Conservation (phyloP, 2,329 filamentous ascomycete genomes). For the Neofusicoccum ribis region DNA sequence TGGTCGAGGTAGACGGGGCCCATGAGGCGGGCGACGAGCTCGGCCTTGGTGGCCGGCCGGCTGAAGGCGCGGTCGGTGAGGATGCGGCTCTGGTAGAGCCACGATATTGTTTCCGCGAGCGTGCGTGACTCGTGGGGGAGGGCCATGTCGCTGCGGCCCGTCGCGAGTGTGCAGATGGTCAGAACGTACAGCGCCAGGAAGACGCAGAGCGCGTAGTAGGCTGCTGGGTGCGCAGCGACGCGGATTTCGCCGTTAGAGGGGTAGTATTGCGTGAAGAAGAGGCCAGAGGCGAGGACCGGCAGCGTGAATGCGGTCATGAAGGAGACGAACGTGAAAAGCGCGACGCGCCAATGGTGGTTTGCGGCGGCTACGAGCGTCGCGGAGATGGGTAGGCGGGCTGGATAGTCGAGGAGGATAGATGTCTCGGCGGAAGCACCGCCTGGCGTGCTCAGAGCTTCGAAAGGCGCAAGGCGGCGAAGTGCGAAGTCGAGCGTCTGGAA, state of each 20-base stretch:
- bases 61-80: slow-evolving; percentile 72
- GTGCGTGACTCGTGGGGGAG: slow-evolving; percentile 73
- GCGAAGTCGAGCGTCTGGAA: slow-evolving; percentile 68
- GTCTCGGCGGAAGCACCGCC: slow-evolving; percentile 63
- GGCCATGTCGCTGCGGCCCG: slow-evolving; percentile 59
- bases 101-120: slow-evolving; percentile 75
- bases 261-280: slow-evolving; percentile 72
- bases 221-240: slow-evolving; percentile 70
- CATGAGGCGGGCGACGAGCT: slow-evolving; percentile 70
- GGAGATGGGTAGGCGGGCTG: slow-evolving; percentile 64
- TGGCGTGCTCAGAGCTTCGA: slow-evolving; percentile 61
- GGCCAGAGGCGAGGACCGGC: slow-evolving; percentile 67
- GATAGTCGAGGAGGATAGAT: slow-evolving; percentile 70
- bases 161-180: slow-evolving; percentile 60
- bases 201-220: slow-evolving; percentile 71
- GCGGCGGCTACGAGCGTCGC: slow-evolving; percentile 58
- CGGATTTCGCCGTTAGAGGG: slow-evolving; percentile 32
- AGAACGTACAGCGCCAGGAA: slow-evolving; percentile 70
- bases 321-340: slow-evolving; percentile 60
- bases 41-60: slow-evolving; percentile 63
- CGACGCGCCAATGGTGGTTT: slow-evolving; percentile 67
- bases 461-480: slow-evolving; percentile 67
- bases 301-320: slow-evolving; percentile 59
- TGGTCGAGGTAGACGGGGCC: slow-evolving; percentile 53
- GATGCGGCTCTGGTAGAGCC: slow-evolving; percentile 72